Conservation (phyloP, 2,329 filamentous ascomycete genomes). For the Sclerotinia minor region DNA sequence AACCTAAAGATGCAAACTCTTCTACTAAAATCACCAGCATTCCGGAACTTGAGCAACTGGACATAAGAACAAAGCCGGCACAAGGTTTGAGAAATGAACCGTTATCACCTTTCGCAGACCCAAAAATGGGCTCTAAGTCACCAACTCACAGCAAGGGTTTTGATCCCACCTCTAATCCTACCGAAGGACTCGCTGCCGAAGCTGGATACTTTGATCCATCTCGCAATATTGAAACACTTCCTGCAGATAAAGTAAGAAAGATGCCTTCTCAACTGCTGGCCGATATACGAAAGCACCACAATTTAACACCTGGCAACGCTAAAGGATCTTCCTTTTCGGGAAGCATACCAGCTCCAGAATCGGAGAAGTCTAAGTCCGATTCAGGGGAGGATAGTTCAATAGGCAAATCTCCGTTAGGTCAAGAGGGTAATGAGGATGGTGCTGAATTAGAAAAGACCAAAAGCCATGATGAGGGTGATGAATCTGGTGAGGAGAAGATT, state of each 20-base stretch:
- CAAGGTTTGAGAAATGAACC: conserved; percentile 19
- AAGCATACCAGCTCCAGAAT: conserved; percentile 39
- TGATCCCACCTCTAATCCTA: conserved; percentile 21
- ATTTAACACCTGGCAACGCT: conserved; percentile 37
- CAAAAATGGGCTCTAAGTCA: not conserved
- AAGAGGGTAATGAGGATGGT: conserved; percentile 45
- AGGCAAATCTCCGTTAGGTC: conserved; percentile 16
- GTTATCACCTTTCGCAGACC: conserved; percentile 27
- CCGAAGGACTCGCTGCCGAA: conserved; percentile 32
- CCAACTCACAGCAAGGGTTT: not conserved
- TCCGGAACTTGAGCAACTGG: conserved; percentile 8
- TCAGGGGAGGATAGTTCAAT: conserved; percentile 17
- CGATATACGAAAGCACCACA: conserved; percentile 41
- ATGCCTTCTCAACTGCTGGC: conserved; percentile 39
- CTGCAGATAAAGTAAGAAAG: conserved; percentile 31
- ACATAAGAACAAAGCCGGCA: not conserved
- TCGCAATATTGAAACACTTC: conserved; percentile 29
- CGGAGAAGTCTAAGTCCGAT: conserved; percentile 34
- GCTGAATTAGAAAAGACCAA: conserved; percentile 33
- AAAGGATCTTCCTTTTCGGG: conserved; percentile 41
- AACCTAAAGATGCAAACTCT: conserved; percentile 37
- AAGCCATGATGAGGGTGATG: conserved; percentile 49
- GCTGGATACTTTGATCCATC: conserved; percentile 37
- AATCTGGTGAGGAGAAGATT: conserved; percentile 79
- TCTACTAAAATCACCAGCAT: conserved; percentile 17